Evolutionary conservation across 2,329 filamentous ascomycete species (phyloP).

Genomic region (Grosmannia serpens): DNA sequence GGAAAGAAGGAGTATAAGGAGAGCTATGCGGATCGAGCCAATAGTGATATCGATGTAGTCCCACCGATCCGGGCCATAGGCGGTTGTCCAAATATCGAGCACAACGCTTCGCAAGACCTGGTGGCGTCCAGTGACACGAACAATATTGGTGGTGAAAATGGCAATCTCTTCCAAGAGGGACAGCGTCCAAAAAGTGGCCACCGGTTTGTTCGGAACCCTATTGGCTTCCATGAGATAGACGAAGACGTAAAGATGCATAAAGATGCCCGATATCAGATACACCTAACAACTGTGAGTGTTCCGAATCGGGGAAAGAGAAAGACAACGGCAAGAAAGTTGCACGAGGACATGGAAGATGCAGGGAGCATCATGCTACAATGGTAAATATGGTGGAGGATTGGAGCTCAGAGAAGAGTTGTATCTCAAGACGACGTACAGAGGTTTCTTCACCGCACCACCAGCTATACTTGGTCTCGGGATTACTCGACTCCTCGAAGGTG

Average conservation of each 20-base stretch:
- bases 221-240: constrained; percentile 61
- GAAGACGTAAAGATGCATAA: constrained; percentile 10
- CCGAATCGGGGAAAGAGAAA: neutral
- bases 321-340: neutral
- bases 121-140: constrained; percentile 50
- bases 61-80: constrained; percentile 31
- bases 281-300: constrained; percentile 9
- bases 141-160: constrained; percentile 57
- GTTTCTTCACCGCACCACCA: constrained; percentile 69
- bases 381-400: neutral
- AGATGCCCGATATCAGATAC: constrained; percentile 11
- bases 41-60: constrained; percentile 55
- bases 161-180: constrained; percentile 61
- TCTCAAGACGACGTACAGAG: constrained; percentile 15
- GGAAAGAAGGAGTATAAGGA: constrained; percentile 34
- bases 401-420: neutral
- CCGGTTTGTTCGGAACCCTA: constrained; percentile 61
- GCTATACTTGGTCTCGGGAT: constrained; percentile 26
- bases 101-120: constrained; percentile 18
- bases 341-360: neutral
- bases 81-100: constrained; percentile 28
- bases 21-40: constrained; percentile 54
- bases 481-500: constrained; percentile 51
- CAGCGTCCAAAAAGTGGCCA: constrained; percentile 68
- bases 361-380: neutral